These are phyloP conservation scores for Pterocarpus macrocarpus DNA, from an alignment of 306 rosid species.

Conservation along the genomic window DNA sequence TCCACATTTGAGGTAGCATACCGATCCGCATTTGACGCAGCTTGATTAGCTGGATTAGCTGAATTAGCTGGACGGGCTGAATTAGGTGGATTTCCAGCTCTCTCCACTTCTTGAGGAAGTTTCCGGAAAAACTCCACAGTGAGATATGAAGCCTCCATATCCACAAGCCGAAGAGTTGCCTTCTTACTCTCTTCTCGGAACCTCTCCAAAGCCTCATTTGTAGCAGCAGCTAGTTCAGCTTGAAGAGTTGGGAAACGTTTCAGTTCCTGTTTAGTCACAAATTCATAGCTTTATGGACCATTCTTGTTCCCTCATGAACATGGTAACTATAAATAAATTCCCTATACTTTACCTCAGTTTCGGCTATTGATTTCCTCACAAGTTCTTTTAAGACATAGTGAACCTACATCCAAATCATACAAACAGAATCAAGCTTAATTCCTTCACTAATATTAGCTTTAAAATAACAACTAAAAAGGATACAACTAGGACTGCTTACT, in stretches of 20 bases:
- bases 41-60: constrained; percentile 48
- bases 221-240: constrained; percentile 86
- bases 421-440: constrained; percentile 28
- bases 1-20: constrained; percentile 60
- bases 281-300: constrained; percentile 23
- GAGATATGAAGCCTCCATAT: constrained; percentile 94
- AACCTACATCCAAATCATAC: constrained; percentile 62
- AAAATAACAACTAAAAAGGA: background rate
- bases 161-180: constrained; percentile 86
- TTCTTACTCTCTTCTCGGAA: constrained; percentile 91
- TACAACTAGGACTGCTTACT: constrained; percentile 60
- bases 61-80: constrained; percentile 50
- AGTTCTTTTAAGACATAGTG: constrained; percentile 96
- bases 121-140: constrained; percentile 97
- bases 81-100: constrained; percentile 56
- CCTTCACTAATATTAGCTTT: background rate
- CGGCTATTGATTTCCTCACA: constrained; percentile 93
- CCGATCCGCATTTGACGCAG: constrained; percentile 63
- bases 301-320: background rate
- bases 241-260: constrained; percentile 87
- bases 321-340: constrained; percentile 17
- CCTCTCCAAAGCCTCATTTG: constrained; percentile 84
- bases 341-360: constrained; percentile 75
- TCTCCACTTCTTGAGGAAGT: constrained; percentile 95
- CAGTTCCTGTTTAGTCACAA: constrained; percentile 67